phyloP scores from a whole-genome alignment of 2,329 filamentous ascomycete species.

The Chalaropsis thielavioides region DNA sequence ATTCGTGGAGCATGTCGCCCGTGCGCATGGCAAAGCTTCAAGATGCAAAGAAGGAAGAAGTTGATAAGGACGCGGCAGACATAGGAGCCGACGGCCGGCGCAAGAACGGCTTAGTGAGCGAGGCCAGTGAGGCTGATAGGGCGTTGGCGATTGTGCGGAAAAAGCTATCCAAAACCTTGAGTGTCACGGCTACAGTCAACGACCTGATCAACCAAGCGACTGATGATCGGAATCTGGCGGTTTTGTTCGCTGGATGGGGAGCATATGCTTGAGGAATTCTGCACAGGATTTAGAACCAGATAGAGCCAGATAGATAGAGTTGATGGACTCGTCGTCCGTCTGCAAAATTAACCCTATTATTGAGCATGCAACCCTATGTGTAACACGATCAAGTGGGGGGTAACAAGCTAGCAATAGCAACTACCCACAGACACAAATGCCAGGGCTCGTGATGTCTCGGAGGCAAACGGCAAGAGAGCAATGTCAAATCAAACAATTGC shows the following conservation, averaged over 20 bases:
- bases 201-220: constrained; percentile 92
- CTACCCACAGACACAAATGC: background rate
- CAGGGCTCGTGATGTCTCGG: no score
- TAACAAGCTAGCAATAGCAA: no score
- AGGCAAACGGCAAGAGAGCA: no score
- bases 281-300: background rate
- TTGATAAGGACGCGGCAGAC: constrained; percentile 20
- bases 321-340: no score
- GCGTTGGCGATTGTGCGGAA: constrained; percentile 88
- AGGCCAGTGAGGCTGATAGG: constrained; percentile 66
- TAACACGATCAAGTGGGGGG: background rate
- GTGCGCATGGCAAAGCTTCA: constrained; percentile 50
- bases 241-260: constrained; percentile 58
- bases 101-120: constrained; percentile 27
- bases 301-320: background rate
- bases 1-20: constrained; percentile 82
- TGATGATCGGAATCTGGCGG: constrained; percentile 80
- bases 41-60: constrained; percentile 27
- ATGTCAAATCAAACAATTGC: no score
- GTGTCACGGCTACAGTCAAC: constrained; percentile 88
- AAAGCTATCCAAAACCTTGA: constrained; percentile 87
- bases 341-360: background rate
- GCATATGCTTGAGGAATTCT: constrained; percentile 29
- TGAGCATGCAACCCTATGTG: background rate
- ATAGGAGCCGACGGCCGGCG: constrained; percentile 14